Conservation (phyloP, 2,329 filamentous ascomycete genomes). For the Parafenestella ontariensis region DNA sequence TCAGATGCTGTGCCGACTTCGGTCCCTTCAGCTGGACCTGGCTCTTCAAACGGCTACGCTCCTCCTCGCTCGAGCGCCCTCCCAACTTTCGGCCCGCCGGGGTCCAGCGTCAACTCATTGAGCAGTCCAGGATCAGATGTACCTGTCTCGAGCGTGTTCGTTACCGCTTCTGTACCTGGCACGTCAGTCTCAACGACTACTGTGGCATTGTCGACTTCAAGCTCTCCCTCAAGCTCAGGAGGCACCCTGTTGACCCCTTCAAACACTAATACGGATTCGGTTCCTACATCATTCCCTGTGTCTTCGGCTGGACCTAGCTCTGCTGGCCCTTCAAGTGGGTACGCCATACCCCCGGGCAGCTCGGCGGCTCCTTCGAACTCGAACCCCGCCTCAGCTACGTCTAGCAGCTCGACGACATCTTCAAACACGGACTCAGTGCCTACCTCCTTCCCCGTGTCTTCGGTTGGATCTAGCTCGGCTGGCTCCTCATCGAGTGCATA, state of each 20-base stretch:
- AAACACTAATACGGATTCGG: slow-evolving; percentile 5
- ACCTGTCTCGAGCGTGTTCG: background rate
- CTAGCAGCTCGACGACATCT: background rate
- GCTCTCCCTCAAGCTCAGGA: background rate
- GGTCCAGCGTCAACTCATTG: background rate
- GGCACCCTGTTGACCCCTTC: background rate
- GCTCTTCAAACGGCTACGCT: slow-evolving; percentile 2
- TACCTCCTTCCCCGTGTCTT: slow-evolving; percentile 10
- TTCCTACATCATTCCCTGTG: slow-evolving; percentile 5
- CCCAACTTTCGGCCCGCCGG: slow-evolving; percentile 3
- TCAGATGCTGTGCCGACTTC: slow-evolving; percentile 15
- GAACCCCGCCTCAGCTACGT: no score
- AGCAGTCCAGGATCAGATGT: background rate
- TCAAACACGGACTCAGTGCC: slow-evolving; percentile 3
- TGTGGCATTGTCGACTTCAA: slow-evolving; percentile 4
- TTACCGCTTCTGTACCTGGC: background rate
- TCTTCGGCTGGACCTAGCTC: slow-evolving; percentile 3
- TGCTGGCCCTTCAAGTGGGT: slow-evolving; percentile 3
- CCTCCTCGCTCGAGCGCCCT: slow-evolving; percentile 13
- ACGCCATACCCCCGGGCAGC: slow-evolving; percentile 3
- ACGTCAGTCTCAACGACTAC: slow-evolving; percentile 3
- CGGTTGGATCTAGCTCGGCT: background rate
- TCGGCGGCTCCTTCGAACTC: background rate
- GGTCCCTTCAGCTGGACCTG: slow-evolving; percentile 1
- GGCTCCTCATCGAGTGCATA: slow-evolving; percentile 7